These are phyloP conservation scores for Inga leiocalycina DNA, from an alignment of 306 rosid species.

Conservation along the genomic window DNA sequence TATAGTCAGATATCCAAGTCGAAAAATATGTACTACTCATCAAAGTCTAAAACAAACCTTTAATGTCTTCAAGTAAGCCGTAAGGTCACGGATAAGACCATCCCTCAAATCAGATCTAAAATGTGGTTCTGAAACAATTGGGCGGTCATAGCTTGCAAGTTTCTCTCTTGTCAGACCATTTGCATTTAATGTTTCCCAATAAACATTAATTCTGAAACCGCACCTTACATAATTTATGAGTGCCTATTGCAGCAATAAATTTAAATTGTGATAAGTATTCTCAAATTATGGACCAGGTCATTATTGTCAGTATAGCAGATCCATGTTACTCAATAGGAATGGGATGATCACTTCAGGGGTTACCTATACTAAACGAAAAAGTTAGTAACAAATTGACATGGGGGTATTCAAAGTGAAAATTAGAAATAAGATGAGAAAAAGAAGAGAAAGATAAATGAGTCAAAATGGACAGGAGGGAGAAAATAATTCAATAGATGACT, in stretches of 20 bases:
- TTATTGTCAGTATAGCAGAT: background rate
- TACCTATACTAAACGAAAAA: background rate
- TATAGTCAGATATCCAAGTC: background rate
- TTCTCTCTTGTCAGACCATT: conserved; percentile 43
- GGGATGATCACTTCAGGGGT: too few relatives aligned
- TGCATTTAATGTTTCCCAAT: conserved; percentile 42
- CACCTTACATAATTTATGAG: conserved; percentile 34
- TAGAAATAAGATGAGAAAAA: background rate
- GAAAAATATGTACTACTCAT: background rate
- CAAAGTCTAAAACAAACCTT: conserved; percentile 26
- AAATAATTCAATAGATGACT: background rate
- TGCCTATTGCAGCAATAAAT: conserved; percentile 30
- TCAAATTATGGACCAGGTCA: conserved; percentile 4
- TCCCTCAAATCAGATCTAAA: conserved; percentile 37
- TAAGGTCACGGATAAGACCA: conserved; percentile 40
- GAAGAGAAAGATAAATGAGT: background rate
- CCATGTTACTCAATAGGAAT: background rate
- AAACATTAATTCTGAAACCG: conserved; percentile 37
- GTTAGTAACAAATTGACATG: background rate
- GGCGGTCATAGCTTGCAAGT: conserved; percentile 51
- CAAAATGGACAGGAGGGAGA: background rate
- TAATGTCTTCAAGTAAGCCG: conserved; percentile 39
- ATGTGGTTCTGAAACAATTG: conserved; percentile 42
- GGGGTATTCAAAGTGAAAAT: background rate
- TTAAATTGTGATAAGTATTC: background rate